Conservation (phyloP, 495 filamentous ascomycete genomes). For the Hypoxylon lenormandii region DNA sequence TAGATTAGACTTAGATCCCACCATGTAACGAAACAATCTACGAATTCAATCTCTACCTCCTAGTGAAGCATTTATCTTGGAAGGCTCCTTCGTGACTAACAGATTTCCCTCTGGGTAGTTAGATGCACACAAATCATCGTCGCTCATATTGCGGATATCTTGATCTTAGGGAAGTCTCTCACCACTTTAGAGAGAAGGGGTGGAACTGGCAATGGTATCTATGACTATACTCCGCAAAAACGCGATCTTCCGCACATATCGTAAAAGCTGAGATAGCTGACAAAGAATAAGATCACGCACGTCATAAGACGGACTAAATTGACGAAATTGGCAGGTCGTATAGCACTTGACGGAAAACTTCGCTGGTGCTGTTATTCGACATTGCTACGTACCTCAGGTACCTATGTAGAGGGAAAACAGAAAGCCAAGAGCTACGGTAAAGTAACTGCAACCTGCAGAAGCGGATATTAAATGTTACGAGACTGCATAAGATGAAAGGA, state of each 20-base stretch:
- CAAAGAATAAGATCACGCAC: neutral
- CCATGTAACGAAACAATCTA: constrained; percentile 31
- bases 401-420: neutral
- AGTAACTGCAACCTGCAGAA: neutral
- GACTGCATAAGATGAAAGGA: neutral
- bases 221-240: neutral
- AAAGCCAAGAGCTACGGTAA: neutral
- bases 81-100: neutral
- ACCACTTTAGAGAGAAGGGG: too few relatives aligned
- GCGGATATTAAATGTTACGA: neutral
- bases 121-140: too few relatives aligned
- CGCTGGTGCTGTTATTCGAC: neutral
- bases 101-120: too few relatives aligned
- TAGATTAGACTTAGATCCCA: constrained; percentile 47
- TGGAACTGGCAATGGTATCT: too few relatives aligned
- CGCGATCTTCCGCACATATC: neutral
- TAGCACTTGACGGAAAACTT: neutral
- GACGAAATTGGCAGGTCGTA: neutral
- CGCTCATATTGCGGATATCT: too few relatives aligned
- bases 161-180: too few relatives aligned
- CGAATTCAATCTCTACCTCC: constrained; percentile 19
- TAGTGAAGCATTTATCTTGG: neutral
- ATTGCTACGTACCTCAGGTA: too few relatives aligned
- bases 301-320: neutral
- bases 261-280: neutral